These are phyloP conservation scores for Dianthus caryophyllus DNA, from an alignment of 148 eudicot species.

Conservation along the genomic window DNA sequence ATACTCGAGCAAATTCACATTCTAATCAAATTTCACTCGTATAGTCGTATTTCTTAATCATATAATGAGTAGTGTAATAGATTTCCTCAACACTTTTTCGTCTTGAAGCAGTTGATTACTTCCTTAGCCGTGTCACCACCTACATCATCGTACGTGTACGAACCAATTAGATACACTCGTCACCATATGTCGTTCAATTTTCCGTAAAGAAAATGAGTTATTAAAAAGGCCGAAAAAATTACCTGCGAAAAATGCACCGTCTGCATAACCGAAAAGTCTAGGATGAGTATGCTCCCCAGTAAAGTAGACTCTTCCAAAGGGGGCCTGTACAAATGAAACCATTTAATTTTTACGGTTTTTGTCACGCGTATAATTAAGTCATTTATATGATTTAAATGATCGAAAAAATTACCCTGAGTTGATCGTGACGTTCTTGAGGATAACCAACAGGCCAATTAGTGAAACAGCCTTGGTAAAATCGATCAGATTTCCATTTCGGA, in stretches of 20 bases:
- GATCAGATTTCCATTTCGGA: constrained; percentile 31
- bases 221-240: neutral
- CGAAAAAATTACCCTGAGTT: constrained; percentile 18
- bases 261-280: constrained; percentile 25
- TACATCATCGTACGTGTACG: neutral
- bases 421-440: constrained; percentile 17
- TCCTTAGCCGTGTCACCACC: constrained; percentile 27
- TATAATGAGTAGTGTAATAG: too few relatives aligned
- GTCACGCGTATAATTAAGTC: too few relatives aligned
- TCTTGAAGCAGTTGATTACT: constrained; percentile 21
- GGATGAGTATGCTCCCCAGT: constrained; percentile 39
- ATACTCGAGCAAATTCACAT: too few relatives aligned
- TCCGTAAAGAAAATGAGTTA: too few relatives aligned
- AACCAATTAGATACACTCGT: too few relatives aligned
- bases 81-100: constrained; percentile 1
- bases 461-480: constrained; percentile 26
- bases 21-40: too few relatives aligned
- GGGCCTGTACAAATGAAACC: constrained; percentile 18
- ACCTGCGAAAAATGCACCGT: constrained; percentile 35
- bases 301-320: constrained; percentile 27
- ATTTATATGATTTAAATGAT: neutral
- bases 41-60: too few relatives aligned
- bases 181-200: too few relatives aligned
- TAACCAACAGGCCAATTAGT: constrained; percentile 34
- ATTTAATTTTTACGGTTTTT: neutral